A percentile compares a stretch with the other conserved stretches of the same genome.
These are phyloP conservation scores for Cochliopodium minus DNA, from an alignment of 208 protist genomes.

Conservation along the genomic window DNA sequence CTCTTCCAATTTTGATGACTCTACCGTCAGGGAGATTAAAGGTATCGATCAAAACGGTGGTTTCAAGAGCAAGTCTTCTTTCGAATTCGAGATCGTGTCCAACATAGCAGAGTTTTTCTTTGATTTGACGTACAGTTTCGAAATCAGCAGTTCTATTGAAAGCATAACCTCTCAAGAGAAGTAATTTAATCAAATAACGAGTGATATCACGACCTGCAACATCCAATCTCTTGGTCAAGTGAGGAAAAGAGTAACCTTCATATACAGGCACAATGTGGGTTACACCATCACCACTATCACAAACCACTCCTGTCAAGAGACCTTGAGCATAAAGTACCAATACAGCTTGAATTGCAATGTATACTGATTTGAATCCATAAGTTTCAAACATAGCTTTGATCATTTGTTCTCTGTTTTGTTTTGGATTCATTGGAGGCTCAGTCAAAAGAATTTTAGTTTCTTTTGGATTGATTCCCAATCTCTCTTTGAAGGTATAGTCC, in stretches of 20 bases:
- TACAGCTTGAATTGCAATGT: conserved; percentile 70
- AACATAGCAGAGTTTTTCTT: conserved; percentile 69
- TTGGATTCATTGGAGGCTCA: conserved; percentile 80
- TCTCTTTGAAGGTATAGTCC: conserved; percentile 67
- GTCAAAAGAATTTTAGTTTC: conserved; percentile 61
- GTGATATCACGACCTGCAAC: conserved; percentile 89
- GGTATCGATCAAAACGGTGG: conserved; percentile 32
- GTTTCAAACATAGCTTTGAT: conserved; percentile 86
- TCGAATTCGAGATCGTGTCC: conserved; percentile 69
- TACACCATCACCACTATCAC: conserved; percentile 94
- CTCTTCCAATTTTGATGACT: conserved; percentile 60
- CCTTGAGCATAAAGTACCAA: conserved; percentile 90
- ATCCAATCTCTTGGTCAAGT: conserved; percentile 62
- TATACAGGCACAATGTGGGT: conserved; percentile 92
- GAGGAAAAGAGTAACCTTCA: conserved; percentile 70
- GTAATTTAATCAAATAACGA: conserved; percentile 70
- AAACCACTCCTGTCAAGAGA: conserved; percentile 82
- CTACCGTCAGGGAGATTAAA: conserved; percentile 70
- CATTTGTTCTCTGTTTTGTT: conserved; percentile 68
- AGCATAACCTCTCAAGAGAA: conserved; percentile 55
- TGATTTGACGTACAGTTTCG: conserved; percentile 20
- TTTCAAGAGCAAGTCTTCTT: conserved; percentile 54
- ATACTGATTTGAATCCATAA: conserved; percentile 71
- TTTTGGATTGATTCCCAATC: conserved; percentile 24
- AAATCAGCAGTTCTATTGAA: conserved; percentile 50